These are phyloP conservation scores for Trichoderma sp. DNA, from an alignment of 2,329 filamentous ascomycete species.

Conservation along the genomic window DNA sequence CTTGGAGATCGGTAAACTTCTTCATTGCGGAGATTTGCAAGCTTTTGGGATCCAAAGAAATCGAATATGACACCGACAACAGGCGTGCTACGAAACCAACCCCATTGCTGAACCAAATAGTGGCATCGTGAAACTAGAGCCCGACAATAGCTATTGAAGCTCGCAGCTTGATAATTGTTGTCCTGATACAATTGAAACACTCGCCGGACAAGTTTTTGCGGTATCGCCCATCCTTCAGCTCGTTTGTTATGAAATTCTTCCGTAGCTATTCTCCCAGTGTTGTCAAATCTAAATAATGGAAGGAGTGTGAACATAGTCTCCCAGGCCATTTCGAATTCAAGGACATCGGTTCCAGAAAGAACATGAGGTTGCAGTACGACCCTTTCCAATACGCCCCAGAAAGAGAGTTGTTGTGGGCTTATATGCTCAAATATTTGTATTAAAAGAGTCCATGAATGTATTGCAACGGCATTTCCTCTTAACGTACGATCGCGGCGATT, in stretches of 20 bases:
- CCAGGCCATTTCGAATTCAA: conserved; percentile 61
- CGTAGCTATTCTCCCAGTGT: conserved; percentile 52
- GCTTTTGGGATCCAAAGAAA: conserved; percentile 66
- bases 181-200: conserved; percentile 62
- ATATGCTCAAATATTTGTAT: conserved; percentile 58
- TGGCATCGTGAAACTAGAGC: conserved; percentile 64
- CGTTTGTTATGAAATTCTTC: conserved; percentile 38
- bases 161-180: conserved; percentile 59
- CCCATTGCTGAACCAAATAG: conserved; percentile 66
- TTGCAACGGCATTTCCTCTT: conserved; percentile 47
- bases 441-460: conserved; percentile 62
- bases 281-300: conserved; percentile 64
- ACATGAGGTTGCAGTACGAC: conserved; percentile 41
- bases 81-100: conserved; percentile 62
- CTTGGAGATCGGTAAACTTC: conserved; percentile 63
- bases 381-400: conserved; percentile 63
- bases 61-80: conserved; percentile 67
- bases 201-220: conserved; percentile 59
- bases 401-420: conserved; percentile 55
- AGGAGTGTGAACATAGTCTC: conserved; percentile 62
- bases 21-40: conserved; percentile 67
- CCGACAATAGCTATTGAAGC: conserved; percentile 69
- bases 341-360: conserved; percentile 45
- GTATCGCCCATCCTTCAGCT: conserved; percentile 63
- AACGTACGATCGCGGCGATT: conserved; percentile 57